Evolutionary conservation across 345 rosid genomes (phyloP), one percentile per base, ranked within the genome.

Genomic region (Anastatica hierochuntica): DNA sequence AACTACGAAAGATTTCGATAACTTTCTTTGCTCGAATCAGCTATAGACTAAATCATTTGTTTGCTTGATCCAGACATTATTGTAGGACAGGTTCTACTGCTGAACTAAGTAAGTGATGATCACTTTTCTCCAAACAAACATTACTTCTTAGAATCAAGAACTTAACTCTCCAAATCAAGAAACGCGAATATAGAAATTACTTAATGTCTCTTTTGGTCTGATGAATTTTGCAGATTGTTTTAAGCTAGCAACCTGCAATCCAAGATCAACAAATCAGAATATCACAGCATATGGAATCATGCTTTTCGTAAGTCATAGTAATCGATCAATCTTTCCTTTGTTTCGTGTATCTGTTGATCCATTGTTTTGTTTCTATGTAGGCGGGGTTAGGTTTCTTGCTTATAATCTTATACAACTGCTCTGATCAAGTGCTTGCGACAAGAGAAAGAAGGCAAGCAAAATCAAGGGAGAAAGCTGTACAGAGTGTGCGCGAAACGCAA

Each of bases 341-440:
- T 31, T 46, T 44, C 44, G 10, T 14, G 29, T 8, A 11, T 31
- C 24, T 26, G 33, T 26, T 41, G 42, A 40, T 23, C 4, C 51
- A 11, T 27, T 60, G 15, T 24, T 1, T 16, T 49, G 14, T 10
- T 13, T 8, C 9, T 44, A 26, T 77, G 71, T 56, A 94, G 97
- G 95, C 78, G 14, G 99, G 82, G 60, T 18, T 88, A 44, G 61
- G 82, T 43, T 76, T 94, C 76, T 60, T 88, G 62, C 81, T 85
- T n/a, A 63, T 94, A 61, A 74, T 94, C 31, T 71, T 94, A 27
- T 85, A 88, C 56, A 88, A 90, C 74, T 94, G 89, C 73, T 88
- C 99, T 10, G 99, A 94, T 60, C 99, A 88, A 85, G 95, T 83
- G 38, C 83, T 92, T 38, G 71, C 90, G 3, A 88, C 97, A 10